Conservation (phyloP, 129 eudicot genomes). For the Solidago caesia region DNA sequence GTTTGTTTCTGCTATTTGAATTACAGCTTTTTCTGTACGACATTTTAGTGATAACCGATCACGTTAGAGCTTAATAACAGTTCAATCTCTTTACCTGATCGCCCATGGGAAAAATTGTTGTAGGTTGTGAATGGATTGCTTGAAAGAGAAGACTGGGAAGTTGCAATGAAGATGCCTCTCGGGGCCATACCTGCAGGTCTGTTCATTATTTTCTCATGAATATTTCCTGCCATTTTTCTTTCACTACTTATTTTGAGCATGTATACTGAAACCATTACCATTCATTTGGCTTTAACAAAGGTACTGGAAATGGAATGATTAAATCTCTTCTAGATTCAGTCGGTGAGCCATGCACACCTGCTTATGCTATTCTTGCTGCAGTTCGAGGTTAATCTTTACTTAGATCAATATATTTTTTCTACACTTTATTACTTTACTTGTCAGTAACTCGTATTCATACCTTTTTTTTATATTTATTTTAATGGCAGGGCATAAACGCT, state of each 20-base stretch:
- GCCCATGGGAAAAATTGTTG: conserved; percentile 42
- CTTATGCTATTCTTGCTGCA: conserved; percentile 65
- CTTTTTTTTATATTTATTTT: conserved; percentile 10
- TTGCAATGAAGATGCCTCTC: conserved; percentile 76
- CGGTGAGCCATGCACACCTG: conserved; percentile 71
- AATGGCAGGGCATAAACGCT: conserved; percentile 69
- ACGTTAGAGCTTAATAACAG: conserved; percentile 11
- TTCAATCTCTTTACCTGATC: conserved; percentile 32
- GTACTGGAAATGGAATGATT: conserved; percentile 96
- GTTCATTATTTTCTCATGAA: conserved; percentile 23
- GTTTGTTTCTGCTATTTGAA: conserved; percentile 3
- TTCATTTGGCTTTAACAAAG: conserved; percentile 36
- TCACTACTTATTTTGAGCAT: neutral
- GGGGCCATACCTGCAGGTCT: conserved; percentile 96
- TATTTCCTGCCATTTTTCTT: conserved; percentile 4
- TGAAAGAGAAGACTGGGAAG: conserved; percentile 76
- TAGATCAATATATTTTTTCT: neutral
- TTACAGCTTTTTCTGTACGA: conserved; percentile 8
- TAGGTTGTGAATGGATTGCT: conserved; percentile 97
- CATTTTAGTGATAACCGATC: conserved; percentile 2
- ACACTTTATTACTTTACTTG: neutral
- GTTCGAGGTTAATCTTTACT: conserved; percentile 53
- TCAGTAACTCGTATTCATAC: neutral
- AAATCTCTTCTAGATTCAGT: conserved; percentile 89
- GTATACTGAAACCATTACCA: neutral